Evolutionary conservation across 192 early-diverging fungal species (phyloP), one percentile per base, ranked within the genome.

Genomic region (Oehlia diaphana): DNA sequence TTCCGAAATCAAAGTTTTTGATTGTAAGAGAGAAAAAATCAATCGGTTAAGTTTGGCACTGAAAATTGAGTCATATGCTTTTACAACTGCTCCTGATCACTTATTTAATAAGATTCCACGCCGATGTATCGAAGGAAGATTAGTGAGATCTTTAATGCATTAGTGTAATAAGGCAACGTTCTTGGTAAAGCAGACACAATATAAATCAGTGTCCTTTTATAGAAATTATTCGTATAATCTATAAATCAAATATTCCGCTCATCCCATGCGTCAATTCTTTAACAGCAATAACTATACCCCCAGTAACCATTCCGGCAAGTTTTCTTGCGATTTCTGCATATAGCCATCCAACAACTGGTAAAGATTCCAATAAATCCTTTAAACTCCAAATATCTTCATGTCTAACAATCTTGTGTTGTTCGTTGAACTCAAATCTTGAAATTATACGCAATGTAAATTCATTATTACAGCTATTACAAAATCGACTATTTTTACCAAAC

Each of bases 361-460:
- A 61, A 44, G 26, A 68, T 49, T 79, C 53, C 10, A 79, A 10
- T 14, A 79, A 63, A 79, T 79, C 77, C 6, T 69, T 71, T 26
- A 79, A 13, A 63, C 77, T 79, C 77, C 77, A 79, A 10, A 79
- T 21, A 71, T 79, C 77, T 35, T 79, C 77, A 71, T 71, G 68
- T 71, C 53, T 69, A n/a, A 79, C 67, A 79, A 79, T 79, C n/a
- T 79, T 79, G 4, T 39, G 37, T 49, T 79, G 53, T 42, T 79
- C 77, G 62, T 79, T 70, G 16, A 79, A 79, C 14, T 71, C 67
- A 53, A 79, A 79, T 28, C 42, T 44, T 35, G 77, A 71, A 6
- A 71, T 71, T 26, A 31, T 71, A 23, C 67, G 35, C 13, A 79
- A 44, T 21, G 14, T 26, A 58, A 79, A 16, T 50, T 72, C 47